Base-by-base conservation (phyloP, 345 rosid genomes). In the Raphanus sativus region DNA sequence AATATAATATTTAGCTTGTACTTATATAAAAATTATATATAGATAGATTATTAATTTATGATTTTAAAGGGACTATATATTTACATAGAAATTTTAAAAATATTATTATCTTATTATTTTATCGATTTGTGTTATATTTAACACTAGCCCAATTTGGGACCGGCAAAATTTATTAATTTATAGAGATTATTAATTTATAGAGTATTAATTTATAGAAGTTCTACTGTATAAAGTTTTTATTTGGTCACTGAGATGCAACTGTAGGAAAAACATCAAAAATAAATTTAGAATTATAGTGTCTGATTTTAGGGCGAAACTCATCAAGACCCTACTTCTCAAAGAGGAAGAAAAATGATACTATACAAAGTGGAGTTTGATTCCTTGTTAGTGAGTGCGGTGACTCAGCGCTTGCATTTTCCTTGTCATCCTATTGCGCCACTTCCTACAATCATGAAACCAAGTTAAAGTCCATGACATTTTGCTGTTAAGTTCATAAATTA, bases 361-460 rank as follows among this genome's bases (percentile, higher is more conserved):
- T 6, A 52, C 69, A 63, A 62, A 63, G 69, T 73, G 81, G 77
- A 71, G 56, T 58, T 71, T 71, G 81, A 77, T 77, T 77, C 71
- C 67, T 72, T 65, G 56, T 59, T 29, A 65, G 59, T 65, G 81
- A 65, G 81, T 71, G 81, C 76, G 67, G 73, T 71, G 81, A 77
- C 42, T 77, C 76, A 71, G 76, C 62, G 48, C 10, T 65, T 59
- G 68, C 68, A 24, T 65, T 77, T 77, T 77, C 81, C 68, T 71
- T 59, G 72, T 71, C 81, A 71, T 58, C 59, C 59, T 52, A 52
- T 52, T 52, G 59, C 59, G 59, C 61, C 81, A 77, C 80, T 77
- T 77, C 59, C 15, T 38, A 30, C 72, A 30, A 71, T 77, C 76
- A 70, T 64, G 61, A 64, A 63, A 28, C 66, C 36, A 77, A 70